phyloP scores from a whole-genome alignment of 2,329 filamentous ascomycete genomes.

The Aspergillus bombycis region DNA sequence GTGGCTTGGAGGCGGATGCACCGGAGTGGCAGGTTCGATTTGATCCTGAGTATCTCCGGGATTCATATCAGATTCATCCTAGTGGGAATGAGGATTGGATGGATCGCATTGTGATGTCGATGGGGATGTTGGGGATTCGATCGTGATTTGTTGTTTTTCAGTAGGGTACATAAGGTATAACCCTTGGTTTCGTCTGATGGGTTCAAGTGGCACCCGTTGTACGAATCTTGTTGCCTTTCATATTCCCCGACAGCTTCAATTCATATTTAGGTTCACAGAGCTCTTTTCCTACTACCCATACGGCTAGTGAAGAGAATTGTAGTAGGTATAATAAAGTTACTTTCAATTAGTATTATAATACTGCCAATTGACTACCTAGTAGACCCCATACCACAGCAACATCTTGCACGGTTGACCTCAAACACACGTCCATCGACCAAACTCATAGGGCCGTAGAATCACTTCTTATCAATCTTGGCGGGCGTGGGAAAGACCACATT shows the following conservation, averaged over 20 bases:
- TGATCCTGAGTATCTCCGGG: conserved; percentile 4
- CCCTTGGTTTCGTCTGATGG: no score
- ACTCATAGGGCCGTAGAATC: neutral
- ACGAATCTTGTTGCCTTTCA: no score
- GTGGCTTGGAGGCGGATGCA: neutral
- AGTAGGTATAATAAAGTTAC: no score
- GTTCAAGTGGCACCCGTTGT: no score
- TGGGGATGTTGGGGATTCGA: conserved; percentile 17
- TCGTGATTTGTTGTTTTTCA: neutral
- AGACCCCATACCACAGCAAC: neutral
- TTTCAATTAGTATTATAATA: no score
- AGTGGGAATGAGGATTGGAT: conserved; percentile 12
- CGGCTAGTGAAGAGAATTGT: no score
- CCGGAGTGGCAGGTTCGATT: conserved; percentile 8
- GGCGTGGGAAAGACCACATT: neutral
- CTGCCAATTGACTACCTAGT: no score
- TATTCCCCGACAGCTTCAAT: neutral
- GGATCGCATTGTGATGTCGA: conserved; percentile 18
- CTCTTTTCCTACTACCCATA: neutral
- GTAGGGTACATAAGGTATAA: neutral
- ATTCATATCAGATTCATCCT: neutral
- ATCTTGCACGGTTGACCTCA: neutral
- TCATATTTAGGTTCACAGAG: neutral
- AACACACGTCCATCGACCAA: neutral
- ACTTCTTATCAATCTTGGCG: neutral